Evolutionary conservation across 148 eudicot genomes (phyloP).

Genomic region (Simmondsia chinensis): DNA sequence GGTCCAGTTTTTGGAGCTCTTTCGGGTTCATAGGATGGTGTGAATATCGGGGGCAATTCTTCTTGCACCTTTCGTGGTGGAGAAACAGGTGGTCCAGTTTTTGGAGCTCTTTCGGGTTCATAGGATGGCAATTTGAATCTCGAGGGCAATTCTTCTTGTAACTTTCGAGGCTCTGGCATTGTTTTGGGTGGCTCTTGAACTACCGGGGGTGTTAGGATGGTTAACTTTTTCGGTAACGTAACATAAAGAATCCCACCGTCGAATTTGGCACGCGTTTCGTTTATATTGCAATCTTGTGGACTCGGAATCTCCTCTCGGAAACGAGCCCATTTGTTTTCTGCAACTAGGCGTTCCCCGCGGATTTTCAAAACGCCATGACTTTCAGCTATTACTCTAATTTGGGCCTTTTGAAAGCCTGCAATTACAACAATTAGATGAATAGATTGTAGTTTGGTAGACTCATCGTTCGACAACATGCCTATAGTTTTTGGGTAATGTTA

Average conservation of each 20-base stretch:
- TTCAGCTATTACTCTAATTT: constrained; percentile 48
- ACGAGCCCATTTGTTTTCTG: constrained; percentile 40
- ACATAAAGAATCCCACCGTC: constrained; percentile 40
- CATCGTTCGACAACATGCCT: no score
- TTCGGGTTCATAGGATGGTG: no score
- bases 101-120: background rate
- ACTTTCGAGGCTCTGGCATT: constrained; percentile 1
- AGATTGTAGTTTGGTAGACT: no score
- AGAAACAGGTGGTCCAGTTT: no score
- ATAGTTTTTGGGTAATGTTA: background rate
- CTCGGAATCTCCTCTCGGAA: constrained; percentile 39
- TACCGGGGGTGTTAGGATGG: no score
- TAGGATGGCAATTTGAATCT: background rate
- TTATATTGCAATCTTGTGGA: constrained; percentile 37
- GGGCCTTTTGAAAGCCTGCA: constrained; percentile 51
- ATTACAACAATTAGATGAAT: no score
- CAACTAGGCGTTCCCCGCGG: constrained; percentile 41
- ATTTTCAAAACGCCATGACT: constrained; percentile 31
- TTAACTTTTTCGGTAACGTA: constrained; percentile 32
- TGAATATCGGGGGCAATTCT: no score
- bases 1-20: no score
- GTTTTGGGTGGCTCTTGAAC: no score
- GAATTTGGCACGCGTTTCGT: constrained; percentile 44
- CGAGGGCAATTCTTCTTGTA: background rate
- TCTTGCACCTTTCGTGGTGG: no score